phyloP scores from a whole-genome alignment of 1,139 yeast genomes.

The Lodderomyces margitis region DNA sequence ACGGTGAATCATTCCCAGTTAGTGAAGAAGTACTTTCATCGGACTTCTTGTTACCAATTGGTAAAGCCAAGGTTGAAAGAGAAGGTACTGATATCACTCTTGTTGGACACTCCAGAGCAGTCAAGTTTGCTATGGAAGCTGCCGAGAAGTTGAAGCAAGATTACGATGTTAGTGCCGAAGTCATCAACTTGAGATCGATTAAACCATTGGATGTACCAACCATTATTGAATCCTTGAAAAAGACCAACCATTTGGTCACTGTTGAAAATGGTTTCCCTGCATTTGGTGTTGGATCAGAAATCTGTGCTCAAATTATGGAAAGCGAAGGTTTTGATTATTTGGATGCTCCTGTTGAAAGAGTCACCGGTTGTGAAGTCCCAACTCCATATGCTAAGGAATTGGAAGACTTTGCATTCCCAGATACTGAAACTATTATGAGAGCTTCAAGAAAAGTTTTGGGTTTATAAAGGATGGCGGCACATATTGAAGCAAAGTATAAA shows the following conservation, averaged over 20 bases:
- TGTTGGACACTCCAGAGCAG: conserved; percentile 90
- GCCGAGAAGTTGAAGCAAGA: conserved; percentile 83
- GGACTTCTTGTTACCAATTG: conserved; percentile 90
- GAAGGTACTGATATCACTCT: conserved; percentile 89
- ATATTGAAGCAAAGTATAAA: not conserved
- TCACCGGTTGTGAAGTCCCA: conserved; percentile 99
- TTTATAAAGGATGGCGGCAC: conserved; percentile 31
- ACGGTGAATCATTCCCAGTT: conserved; percentile 89
- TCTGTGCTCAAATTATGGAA: conserved; percentile 97
- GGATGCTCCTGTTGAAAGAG: conserved; percentile 98
- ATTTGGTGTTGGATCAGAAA: conserved; percentile 98
- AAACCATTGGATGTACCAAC: conserved; percentile 93
- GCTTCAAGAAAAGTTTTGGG: conserved; percentile 90
- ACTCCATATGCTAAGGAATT: conserved; percentile 97
- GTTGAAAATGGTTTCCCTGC: conserved; percentile 99
- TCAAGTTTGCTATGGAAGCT: conserved; percentile 80
- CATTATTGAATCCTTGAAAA: conserved; percentile 84
- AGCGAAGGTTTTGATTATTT: conserved; percentile 97
- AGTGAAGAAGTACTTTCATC: conserved; percentile 85
- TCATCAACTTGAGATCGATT: conserved; percentile 91
- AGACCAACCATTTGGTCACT: conserved; percentile 94
- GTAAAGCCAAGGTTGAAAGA: conserved; percentile 92
- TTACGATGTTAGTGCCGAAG: conserved; percentile 89
- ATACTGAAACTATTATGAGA: conserved; percentile 83
- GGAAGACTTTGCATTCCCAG: conserved; percentile 99